A percentile compares a stretch with the other conserved stretches of the same genome.
These are phyloP conservation scores for Alternaria sp. DNA, from an alignment of 2,329 filamentous ascomycete genomes.

Conservation along the genomic window DNA sequence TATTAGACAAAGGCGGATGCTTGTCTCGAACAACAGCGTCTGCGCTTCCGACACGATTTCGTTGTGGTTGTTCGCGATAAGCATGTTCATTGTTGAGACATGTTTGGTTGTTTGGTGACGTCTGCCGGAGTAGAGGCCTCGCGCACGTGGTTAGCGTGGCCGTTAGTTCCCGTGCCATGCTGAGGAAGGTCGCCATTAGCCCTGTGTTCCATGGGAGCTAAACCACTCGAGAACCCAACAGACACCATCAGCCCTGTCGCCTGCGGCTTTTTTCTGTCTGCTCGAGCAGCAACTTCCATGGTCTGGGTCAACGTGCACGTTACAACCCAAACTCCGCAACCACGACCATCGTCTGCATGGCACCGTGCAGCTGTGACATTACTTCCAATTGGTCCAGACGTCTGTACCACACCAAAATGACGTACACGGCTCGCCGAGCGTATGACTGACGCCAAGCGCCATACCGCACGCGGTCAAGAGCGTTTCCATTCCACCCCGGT, in stretches of 20 bases:
- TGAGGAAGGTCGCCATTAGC: background rate
- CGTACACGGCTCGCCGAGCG: constrained; percentile 1
- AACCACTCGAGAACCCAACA: too few species aligned
- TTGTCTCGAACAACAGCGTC: too few species aligned
- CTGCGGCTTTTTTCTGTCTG: background rate
- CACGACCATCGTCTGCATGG: background rate
- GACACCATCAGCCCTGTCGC: background rate
- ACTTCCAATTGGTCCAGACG: background rate
- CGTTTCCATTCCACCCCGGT: background rate
- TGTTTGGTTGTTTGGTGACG: constrained; percentile 4
- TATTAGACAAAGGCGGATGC: background rate
- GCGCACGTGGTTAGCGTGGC: constrained; percentile 1
- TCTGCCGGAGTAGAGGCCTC: background rate
- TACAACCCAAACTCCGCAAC: background rate
- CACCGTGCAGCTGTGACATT: background rate
- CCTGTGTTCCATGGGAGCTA: background rate
- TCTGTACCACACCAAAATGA: background rate
- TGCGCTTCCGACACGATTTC: background rate
- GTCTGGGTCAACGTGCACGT: background rate
- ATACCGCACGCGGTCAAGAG: background rate
- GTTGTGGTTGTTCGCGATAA: background rate
- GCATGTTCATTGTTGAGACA: background rate
- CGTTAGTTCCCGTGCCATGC: constrained; percentile 3
- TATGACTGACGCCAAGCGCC: constrained; percentile 8
- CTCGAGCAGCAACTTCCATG: background rate